phyloP scores from a whole-genome alignment of 2,329 filamentous ascomycete species.

The Penicillium aurantiogriseum region DNA sequence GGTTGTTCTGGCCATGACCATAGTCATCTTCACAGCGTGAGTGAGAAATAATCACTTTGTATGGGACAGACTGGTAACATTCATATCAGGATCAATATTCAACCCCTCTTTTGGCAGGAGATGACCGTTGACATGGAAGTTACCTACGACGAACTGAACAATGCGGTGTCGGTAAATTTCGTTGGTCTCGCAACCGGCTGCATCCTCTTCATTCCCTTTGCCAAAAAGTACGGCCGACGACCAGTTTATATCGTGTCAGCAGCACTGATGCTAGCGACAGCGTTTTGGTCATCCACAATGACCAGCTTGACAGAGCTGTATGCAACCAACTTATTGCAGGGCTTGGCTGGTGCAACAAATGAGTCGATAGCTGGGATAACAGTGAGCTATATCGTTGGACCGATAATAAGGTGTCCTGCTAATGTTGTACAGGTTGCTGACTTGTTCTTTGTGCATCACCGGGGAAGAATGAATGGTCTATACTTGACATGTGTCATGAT shows the following conservation, averaged over 20 bases:
- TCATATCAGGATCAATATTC: slow-evolving; percentile 36
- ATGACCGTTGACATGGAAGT: slow-evolving; percentile 48
- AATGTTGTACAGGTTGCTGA: slow-evolving; percentile 40
- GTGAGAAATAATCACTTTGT: not conserved
- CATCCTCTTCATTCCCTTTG: slow-evolving; percentile 49
- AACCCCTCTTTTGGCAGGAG: slow-evolving; percentile 47
- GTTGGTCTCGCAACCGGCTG: slow-evolving; percentile 46
- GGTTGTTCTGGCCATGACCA: slow-evolving; percentile 44
- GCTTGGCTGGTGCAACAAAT: slow-evolving; percentile 42
- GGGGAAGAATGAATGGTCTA: slow-evolving; percentile 51
- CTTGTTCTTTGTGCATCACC: slow-evolving; percentile 52
- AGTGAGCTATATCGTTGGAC: slow-evolving; percentile 40
- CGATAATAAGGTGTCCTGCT: not conserved
- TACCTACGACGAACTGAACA: slow-evolving; percentile 44
- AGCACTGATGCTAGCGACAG: slow-evolving; percentile 37
- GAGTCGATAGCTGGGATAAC: slow-evolving; percentile 44
- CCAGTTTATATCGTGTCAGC: slow-evolving; percentile 48
- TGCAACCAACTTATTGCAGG: slow-evolving; percentile 44
- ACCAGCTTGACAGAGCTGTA: slow-evolving; percentile 46
- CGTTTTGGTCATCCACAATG: slow-evolving; percentile 46
- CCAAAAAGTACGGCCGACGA: slow-evolving; percentile 48
- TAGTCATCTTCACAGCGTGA: slow-evolving; percentile 44
- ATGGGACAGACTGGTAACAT: not conserved
- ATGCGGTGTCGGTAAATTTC: slow-evolving; percentile 48
- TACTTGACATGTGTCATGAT: slow-evolving; percentile 47